Evolutionary conservation across 2,329 filamentous ascomycete species (phyloP), one percentile per base, ranked within the genome.

Genomic region (Colletotrichum cereale): DNA sequence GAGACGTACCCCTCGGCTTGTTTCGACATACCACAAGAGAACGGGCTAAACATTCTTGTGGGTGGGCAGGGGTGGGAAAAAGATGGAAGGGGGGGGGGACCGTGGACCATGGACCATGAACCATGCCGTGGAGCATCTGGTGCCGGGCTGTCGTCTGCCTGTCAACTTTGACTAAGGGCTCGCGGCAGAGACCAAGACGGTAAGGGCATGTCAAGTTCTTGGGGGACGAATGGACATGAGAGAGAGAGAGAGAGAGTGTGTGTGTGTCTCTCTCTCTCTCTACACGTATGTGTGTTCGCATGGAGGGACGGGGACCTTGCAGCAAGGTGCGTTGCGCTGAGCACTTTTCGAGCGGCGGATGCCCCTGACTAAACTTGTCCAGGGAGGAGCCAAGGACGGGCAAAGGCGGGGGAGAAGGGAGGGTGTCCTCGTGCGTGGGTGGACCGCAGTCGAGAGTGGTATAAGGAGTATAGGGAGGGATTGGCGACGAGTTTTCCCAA

Each of bases 1-100:
- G 70, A 66, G 64, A 64, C 53, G 26, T 58, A 61, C 60, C 66
- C 67, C 66, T 73, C 60, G 71, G 71, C 67, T 60, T 73, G 73
- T 74, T 74, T 74, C 73, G 73, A 71, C 73, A 65, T 62, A 62
- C 64, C 71, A 62, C 73, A 47, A 64, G 62, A 73, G 67, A 71
- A 67, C 48, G 56, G 67, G 72, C 73, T 73, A 74, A 73, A 66
- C 65, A 73, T 75, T 76, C 77, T 77, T 77, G 78, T 77, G 78
- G 78, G 75, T 66, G 58, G 57, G 63, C 66, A 72, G 73, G 72
- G 68, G 58, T 58, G 68, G 38, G 56, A 31, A 60, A 62, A 62
- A 52, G 61, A 71, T 66, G 40, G 67, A 38, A 50, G 29, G 52
- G 48, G 36, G 34, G 44, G 47, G 63, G 29, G 16, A 36, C 36